Base-by-base conservation (phyloP, 2,329 filamentous ascomycete species). In the Tolypocladium cylindrosporum region DNA sequence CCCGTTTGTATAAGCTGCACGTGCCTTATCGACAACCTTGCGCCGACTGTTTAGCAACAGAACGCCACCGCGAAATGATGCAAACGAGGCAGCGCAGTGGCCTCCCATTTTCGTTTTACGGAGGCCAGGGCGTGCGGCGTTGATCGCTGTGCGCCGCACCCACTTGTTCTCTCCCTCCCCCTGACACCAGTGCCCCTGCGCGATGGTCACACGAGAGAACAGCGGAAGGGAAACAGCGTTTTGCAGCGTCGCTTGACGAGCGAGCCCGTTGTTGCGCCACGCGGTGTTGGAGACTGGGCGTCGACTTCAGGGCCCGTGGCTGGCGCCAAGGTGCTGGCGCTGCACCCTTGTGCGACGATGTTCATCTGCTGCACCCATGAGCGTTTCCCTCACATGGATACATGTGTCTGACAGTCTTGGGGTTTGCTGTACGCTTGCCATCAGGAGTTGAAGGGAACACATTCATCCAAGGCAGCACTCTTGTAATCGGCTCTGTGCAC, bases 91-190 rank as follows among this genome's bases (percentile, higher is more conserved):
- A 21, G 55, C 43, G 24, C 39, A n/a, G 13, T 36, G 54, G 21
- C 39, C 39, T 31, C 19, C 31, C 31, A 36, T 37, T 7, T 19
- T 52, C 48, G 48, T 52, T 52, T 52, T 52, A 21, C 31, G 19
- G 48, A 13, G 9, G 27, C 6, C 27, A 13, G 27, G 37, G 52
- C 21, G 36, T 41, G 21, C 42, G 42, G 53, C 8, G 39, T 41
- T 43, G 53, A 19, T 34, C 39, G 53, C n/a, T 55, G n/a, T 34
- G 40, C 53, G 34, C 24, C 37, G 16, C 53, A 41, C 39, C 53
- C 53, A 55, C 53, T 55, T 55, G 53, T 55, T 55, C 31, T 34
- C 53, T 55, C 53, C 36, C 53, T 13, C 39, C 53, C n/a, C 53
- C 31, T 42, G 31, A 34, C 34, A 37, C 48, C 48, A 21, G 48